Base-by-base conservation (phyloP, 805 yeast genomes). In the Kluyveromyces lactis region DNA sequence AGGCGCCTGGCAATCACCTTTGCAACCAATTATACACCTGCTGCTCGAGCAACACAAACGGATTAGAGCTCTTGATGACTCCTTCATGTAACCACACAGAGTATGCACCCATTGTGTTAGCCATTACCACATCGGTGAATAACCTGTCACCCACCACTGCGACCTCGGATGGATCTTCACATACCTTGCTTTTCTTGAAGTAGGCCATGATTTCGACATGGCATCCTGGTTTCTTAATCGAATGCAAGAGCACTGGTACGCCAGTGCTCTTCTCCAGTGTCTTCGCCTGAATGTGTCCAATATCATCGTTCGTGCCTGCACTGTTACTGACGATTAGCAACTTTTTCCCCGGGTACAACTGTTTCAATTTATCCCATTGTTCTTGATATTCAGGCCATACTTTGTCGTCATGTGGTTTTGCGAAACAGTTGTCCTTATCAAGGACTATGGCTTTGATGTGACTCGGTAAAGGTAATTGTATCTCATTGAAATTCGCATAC, bases 371-470 rank as follows among this genome's bases (percentile, higher is more conserved):
- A 4, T 63, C 59, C 86, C 92, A 86, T 31, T 65, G 53, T 50
- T 60, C 64, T 11, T 50, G 48, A 46, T 87, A 89, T 2, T 65
- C 83, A 0, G 84, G 86, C 84, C 86, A 87, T 1, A 90, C 83
- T 42, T 75, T 72, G 43, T 80, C 82, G 43, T 78, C 83, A 40
- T 85, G 83, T 26, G 89, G 89, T 42, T 74, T 72, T 4, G 98
- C 95, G 57, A 92, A 84, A 55, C 97, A 90, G 59, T 92, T 92
- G 62, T 92, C 98, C 58, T 92, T 92, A 55, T 92, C 98, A 18
- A 92, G 66, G 0, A 92, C 90, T 1, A 89, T 71, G 0, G 87
- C 95, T 52, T 76, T 80, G 42, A 85, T 81, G 18, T 47, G 33
- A 40, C 56, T 36, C 15, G 46, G 46, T 63, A 63, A 33, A 23